Conservation (phyloP, 2,329 filamentous ascomycete genomes). For the Boeremia exigua region DNA sequence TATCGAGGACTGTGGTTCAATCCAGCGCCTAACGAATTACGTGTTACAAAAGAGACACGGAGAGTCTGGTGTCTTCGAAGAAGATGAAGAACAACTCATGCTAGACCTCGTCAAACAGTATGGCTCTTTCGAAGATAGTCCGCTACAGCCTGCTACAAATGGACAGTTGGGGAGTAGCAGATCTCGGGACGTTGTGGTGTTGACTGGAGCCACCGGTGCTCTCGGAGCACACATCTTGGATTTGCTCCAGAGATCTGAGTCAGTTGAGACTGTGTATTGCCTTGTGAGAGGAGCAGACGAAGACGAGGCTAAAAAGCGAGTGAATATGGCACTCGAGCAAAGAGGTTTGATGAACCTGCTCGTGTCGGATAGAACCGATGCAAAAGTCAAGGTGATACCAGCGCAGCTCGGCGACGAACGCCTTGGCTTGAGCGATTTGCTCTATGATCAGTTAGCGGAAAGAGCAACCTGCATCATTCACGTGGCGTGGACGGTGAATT, state of each 20-base stretch:
- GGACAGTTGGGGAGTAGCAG: not conserved
- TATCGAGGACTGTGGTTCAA: constrained; percentile 65
- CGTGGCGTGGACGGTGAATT: constrained; percentile 71
- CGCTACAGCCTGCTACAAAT: constrained; percentile 1
- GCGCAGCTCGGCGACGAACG: constrained; percentile 55
- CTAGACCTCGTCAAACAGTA: constrained; percentile 56
- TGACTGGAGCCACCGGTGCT: constrained; percentile 60
- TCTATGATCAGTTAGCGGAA: constrained; percentile 51
- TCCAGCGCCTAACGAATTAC: constrained; percentile 51
- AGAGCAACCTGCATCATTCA: constrained; percentile 64
- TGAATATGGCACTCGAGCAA: constrained; percentile 40
- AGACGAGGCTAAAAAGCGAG: constrained; percentile 39
- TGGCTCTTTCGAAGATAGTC: constrained; percentile 47
- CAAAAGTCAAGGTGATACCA: constrained; percentile 57
- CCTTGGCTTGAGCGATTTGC: constrained; percentile 56
- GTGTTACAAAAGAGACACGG: constrained; percentile 51
- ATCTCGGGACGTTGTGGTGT: constrained; percentile 36
- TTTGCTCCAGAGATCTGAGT: constrained; percentile 48
- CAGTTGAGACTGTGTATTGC: constrained; percentile 60
- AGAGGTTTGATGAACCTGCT: constrained; percentile 36
- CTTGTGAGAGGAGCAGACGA: constrained; percentile 58
- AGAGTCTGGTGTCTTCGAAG: constrained; percentile 32
- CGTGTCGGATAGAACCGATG: constrained; percentile 16
- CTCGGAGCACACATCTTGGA: constrained; percentile 60
- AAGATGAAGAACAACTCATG: constrained; percentile 53